Base-by-base conservation (phyloP, 2,329 filamentous ascomycete species). In the Ophioceras dolichostomum region DNA sequence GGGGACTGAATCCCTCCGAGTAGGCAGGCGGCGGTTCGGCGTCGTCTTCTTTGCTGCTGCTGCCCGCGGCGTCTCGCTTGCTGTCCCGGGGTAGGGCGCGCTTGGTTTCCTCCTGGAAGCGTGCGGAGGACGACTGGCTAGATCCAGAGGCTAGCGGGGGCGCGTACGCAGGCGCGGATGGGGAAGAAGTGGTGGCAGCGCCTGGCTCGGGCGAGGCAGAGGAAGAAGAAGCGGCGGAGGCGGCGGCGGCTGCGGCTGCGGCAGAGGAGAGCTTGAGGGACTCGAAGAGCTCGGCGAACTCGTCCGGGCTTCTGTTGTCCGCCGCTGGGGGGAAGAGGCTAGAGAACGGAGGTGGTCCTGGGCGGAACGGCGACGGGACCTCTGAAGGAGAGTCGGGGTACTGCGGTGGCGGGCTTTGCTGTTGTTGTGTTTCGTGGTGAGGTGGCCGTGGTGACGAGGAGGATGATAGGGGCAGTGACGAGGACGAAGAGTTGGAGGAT, bases 1-100 rank as follows among this genome's bases (percentile, higher is more conserved):
- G 77, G 44, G 91, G 91, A 66, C 86, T 95, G 43, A 79, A 82
- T 51, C 89, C 88, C 75, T 96, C 89, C 48, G 84, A 87, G 60
- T 98, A 98, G 40, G 91, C 89, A 41, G 91, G 91, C 43, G 91
- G 91, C 41, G 89, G 89, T 65, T 96, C 91, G 61, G 76, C 74
- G 63, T 96, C 89, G 57, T 80, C 74, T 56, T 73, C 75, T 58
- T 91, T 91, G 45, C 53, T 51, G 49, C 76, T 76, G 41, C 78
- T 78, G 27, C 78, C 73, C 24, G 50, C 45, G 49, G 46, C 47
- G 31, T 81, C 73, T 52, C 75, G 74, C 61, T 94, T 94, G 47
- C 73, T 81, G 59, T 94, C 87, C 49, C 66, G 70, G n/a, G 84
- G 81, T 52, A 93, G 77, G 36, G 79, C 83, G 50, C 81, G 78